phyloP scores from a whole-genome alignment of 441 rosid genomes.

The Erodium chrysanthum region DNA sequence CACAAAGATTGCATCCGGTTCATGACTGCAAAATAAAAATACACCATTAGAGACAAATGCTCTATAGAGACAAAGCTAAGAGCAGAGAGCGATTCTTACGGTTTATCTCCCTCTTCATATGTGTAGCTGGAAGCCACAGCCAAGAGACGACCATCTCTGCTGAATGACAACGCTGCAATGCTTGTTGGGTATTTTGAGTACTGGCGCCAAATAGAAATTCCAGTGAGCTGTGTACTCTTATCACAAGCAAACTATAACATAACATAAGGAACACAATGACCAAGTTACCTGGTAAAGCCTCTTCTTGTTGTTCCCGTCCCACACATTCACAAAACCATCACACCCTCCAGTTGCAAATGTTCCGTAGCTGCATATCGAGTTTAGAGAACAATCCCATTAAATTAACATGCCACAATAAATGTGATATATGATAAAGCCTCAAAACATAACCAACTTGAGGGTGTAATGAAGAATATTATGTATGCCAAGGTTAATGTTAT shows the following conservation, averaged over 20 bases:
- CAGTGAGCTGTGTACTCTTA: background rate
- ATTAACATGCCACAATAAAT: background rate
- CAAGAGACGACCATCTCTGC: constrained; percentile 80
- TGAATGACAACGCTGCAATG: constrained; percentile 80
- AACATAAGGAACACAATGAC: background rate
- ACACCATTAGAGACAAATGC: background rate
- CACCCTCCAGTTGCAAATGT: constrained; percentile 97
- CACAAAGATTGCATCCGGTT: background rate
- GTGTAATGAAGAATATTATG: too few relatives aligned
- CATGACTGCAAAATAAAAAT: background rate
- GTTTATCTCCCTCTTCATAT: constrained; percentile 85
- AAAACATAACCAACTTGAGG: background rate
- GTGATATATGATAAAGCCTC: background rate
- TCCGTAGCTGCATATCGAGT: constrained; percentile 55
- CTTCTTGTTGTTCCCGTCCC: constrained; percentile 98
- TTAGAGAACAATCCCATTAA: constrained; percentile 4
- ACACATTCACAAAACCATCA: constrained; percentile 88
- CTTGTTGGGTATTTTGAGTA: constrained; percentile 87
- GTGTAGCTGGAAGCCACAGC: constrained; percentile 99
- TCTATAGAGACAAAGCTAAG: too few relatives aligned
- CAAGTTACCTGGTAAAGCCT: constrained; percentile 75
- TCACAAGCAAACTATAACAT: background rate
- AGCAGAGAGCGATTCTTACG: constrained; percentile 32
- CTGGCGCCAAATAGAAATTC: constrained; percentile 26
- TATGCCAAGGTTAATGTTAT: too few relatives aligned